Percentiles rank a stretch among this genome's conserved stretches.
These are phyloP conservation scores for Stramenopiles sp. DNA, from an alignment of 352 stramenopile species.

Conservation along the genomic window DNA sequence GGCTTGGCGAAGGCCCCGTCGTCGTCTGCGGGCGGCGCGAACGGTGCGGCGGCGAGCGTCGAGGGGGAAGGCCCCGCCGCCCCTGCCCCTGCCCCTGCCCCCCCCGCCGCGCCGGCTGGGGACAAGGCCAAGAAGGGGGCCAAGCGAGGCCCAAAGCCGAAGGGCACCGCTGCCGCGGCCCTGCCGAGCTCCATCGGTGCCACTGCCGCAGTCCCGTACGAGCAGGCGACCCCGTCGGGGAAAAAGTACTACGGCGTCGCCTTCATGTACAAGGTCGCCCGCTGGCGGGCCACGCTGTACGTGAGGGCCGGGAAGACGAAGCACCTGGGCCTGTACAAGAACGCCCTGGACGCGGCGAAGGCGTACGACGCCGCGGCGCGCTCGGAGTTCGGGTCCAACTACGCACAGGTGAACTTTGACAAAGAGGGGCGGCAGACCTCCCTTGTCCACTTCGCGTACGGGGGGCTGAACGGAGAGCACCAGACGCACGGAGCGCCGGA, in stretches of 20 bases:
- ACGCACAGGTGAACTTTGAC: background rate
- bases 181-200: too few relatives aligned
- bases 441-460: background rate
- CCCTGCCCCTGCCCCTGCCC: too few relatives aligned
- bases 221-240: background rate
- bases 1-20: too few relatives aligned
- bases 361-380: background rate
- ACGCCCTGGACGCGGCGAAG: background rate
- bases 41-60: too few relatives aligned
- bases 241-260: background rate
- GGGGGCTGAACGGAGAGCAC: background rate
- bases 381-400: background rate
- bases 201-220: background rate
- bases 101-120: too few relatives aligned
- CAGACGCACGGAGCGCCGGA: background rate
- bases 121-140: too few relatives aligned
- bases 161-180: too few relatives aligned
- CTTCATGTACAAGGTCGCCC: background rate
- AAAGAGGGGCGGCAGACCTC: background rate
- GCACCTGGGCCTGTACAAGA: background rate
- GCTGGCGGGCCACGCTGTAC: background rate
- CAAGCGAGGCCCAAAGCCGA: too few relatives aligned
- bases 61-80: too few relatives aligned
- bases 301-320: background rate
- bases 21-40: too few relatives aligned